Evolutionary conservation across 805 yeast species (phyloP), one percentile per base, ranked within the genome.

Genomic region (Wickerhamomyces queroliae): DNA sequence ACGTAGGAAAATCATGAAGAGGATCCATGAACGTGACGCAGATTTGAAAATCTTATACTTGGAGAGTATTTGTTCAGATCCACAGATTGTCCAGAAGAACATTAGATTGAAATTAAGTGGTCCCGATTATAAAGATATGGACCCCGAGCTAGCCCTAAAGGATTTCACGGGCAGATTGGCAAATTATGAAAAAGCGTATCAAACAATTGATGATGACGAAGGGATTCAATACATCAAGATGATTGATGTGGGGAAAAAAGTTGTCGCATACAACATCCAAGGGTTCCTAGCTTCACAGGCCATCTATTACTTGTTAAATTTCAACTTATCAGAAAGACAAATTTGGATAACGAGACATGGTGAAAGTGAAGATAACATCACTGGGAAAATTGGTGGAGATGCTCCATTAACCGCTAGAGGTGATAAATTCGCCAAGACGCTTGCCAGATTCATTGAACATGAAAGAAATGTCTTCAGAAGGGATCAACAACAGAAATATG

Each of bases 261-360:
- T 91, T 29, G 95, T 91, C 38, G 87, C 96, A 25, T 90, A 83
- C 59, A 88, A 90, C 55, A 85, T 91, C 41, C 86, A 86, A 53
- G 85, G 85, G 5, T 93, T 88, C 54, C 66, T 91, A 38, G 91
- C 96, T 0, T 89, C 96, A 3, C 98, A 93, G 56, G 85, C 96
- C 1, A 86, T 90, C 27, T 91, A 88, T 57, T 93, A 88, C 66
- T 66, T 91, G 47, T 69, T 91, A 46, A 88, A 88, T 53, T 91
- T 91, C 74, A 91, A 93, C 57, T 69, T 91, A 32, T 75, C 83
- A 42, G 93, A 86, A 57, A 73, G 97, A 44, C 95, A 90, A 58
- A 89, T 91, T 37, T 91, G 96, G 89, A 83, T 91, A 45, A 82
- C 97, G 1, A 76, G 99, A 45, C 96, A 90, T 55, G 99, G 99